These are phyloP conservation scores for Diaporthe citriasiana DNA, from an alignment of 2,329 filamentous ascomycete species.

Conservation along the genomic window DNA sequence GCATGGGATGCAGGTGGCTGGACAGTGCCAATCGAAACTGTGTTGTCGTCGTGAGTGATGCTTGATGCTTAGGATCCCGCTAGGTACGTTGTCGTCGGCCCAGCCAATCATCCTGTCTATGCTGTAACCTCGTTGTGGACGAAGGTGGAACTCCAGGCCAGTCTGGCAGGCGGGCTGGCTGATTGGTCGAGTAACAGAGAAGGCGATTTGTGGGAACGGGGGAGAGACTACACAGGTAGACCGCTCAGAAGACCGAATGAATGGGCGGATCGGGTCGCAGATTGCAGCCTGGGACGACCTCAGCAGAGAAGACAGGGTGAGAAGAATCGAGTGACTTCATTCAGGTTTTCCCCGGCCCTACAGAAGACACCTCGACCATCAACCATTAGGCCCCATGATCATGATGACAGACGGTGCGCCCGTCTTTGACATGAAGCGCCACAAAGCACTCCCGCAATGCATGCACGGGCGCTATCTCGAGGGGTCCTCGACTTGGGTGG, in stretches of 20 bases:
- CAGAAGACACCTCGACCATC: too few relatives aligned
- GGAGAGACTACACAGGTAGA: too few relatives aligned
- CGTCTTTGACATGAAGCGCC: constrained; percentile 16
- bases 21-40: constrained; percentile 43
- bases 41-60: constrained; percentile 43
- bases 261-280: too few relatives aligned
- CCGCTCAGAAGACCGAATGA: too few relatives aligned
- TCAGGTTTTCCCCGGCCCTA: too few relatives aligned
- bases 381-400: too few relatives aligned
- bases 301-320: too few relatives aligned
- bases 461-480: not conserved
- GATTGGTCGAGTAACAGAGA: constrained; percentile 42
- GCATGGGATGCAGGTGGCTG: constrained; percentile 37
- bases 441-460: not conserved
- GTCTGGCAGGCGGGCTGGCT: constrained; percentile 33
- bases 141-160: constrained; percentile 41
- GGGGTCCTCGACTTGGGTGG: not conserved
- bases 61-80: constrained; percentile 39
- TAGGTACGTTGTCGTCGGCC: constrained; percentile 41
- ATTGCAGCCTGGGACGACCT: too few relatives aligned
- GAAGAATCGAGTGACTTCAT: too few relatives aligned
- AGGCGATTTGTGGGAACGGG: too few relatives aligned
- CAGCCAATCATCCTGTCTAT: constrained; percentile 43
- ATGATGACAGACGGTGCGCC: too few relatives aligned
- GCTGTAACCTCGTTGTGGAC: constrained; percentile 38